These are phyloP conservation scores for Tricladium varicosporioides DNA, from an alignment of 2,329 filamentous ascomycete species.

Conservation along the genomic window DNA sequence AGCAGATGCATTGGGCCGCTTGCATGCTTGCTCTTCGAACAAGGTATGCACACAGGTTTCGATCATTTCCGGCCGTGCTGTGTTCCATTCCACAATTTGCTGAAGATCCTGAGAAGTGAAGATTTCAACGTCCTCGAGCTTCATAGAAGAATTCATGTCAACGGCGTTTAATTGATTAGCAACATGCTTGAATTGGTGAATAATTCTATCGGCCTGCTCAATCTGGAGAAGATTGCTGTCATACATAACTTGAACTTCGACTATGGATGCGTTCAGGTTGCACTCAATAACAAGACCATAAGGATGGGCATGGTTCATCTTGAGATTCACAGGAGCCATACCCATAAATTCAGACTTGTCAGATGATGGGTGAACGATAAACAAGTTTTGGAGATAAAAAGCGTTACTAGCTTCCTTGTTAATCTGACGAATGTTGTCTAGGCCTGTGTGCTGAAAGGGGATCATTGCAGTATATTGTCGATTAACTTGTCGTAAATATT, in stretches of 20 bases:
- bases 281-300: background rate
- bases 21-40: constrained; percentile 4
- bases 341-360: background rate
- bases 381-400: constrained; percentile 7
- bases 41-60: constrained; percentile 12
- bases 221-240: background rate
- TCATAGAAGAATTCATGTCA: background rate
- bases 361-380: constrained; percentile 13
- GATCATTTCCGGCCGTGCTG: background rate
- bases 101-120: constrained; percentile 1
- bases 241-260: background rate
- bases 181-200: constrained; percentile 8
- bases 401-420: constrained; percentile 10
- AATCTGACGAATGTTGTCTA: constrained; percentile 17
- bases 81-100: constrained; percentile 2
- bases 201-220: background rate
- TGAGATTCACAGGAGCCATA: background rate
- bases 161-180: background rate
- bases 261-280: background rate
- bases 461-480: constrained; percentile 45
- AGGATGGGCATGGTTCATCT: background rate
- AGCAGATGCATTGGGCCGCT: constrained; percentile 9
- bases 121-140: background rate
- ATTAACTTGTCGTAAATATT: constrained; percentile 46
- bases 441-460: constrained; percentile 24